phyloP scores from a whole-genome alignment of 495 filamentous ascomycete species.

The Talaromyces liani region DNA sequence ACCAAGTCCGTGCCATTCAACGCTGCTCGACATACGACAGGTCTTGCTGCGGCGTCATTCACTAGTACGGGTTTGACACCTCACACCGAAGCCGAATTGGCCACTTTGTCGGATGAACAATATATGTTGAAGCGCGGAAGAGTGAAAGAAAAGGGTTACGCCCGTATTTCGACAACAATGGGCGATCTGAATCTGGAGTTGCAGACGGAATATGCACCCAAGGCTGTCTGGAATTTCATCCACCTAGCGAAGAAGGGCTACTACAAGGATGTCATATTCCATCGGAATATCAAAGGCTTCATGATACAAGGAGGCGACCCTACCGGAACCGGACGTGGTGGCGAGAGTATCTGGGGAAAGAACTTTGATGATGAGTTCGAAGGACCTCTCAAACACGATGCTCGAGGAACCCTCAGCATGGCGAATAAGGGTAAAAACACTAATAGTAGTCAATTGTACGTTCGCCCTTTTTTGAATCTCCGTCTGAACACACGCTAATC shows the following conservation, averaged over 20 bases:
- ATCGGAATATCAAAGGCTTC: slow-evolving; percentile 89
- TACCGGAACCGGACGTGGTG: slow-evolving; percentile 71
- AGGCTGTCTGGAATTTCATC: slow-evolving; percentile 95
- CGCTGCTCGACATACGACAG: slow-evolving; percentile 83
- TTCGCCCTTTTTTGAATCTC: background rate
- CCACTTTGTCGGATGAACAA: slow-evolving; percentile 83
- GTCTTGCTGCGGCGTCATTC: slow-evolving; percentile 85
- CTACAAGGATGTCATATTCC: slow-evolving; percentile 75
- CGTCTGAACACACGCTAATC: slow-evolving; percentile 3
- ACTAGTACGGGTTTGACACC: slow-evolving; percentile 92
- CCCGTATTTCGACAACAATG: slow-evolving; percentile 72
- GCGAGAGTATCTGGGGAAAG: slow-evolving; percentile 79
- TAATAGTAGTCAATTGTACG: slow-evolving; percentile 80
- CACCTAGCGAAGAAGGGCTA: slow-evolving; percentile 83
- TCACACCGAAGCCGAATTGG: slow-evolving; percentile 77
- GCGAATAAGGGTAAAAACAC: slow-evolving; percentile 98
- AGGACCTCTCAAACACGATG: slow-evolving; percentile 72
- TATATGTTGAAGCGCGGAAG: slow-evolving; percentile 88
- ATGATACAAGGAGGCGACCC: slow-evolving; percentile 92
- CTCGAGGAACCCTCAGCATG: slow-evolving; percentile 79
- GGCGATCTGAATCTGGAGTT: slow-evolving; percentile 84
- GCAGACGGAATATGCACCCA: slow-evolving; percentile 82
- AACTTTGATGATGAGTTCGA: slow-evolving; percentile 91
- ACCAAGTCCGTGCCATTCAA: slow-evolving; percentile 61
- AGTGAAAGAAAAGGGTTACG: slow-evolving; percentile 86